Evolutionary conservation across 768 basidiomycete species (phyloP), one percentile per base, ranked within the genome.

Genomic region (Lactarius deliciosus): DNA sequence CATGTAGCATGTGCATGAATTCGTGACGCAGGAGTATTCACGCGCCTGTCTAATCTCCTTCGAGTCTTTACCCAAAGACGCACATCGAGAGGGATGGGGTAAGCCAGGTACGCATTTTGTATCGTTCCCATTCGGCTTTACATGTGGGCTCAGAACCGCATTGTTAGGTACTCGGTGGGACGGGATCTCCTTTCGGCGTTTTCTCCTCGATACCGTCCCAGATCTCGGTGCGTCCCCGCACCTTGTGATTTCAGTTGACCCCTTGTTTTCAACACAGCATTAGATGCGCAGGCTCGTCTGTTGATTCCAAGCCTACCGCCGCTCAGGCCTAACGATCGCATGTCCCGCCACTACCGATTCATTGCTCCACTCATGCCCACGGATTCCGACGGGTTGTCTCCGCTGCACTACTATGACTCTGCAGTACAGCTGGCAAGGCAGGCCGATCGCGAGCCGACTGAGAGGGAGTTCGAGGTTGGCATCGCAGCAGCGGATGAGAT

Each of bases 321-420:
- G 20, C 75, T 89, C 71, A 87, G 88, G 69, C 90, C 91, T 2
- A 87, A 90, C 74, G 81, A 82, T 5, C 86, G 90, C 69, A 88
- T 92, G 88, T 79, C 89, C 57, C 86, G 90, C 74, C 90, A 92
- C 74, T 90, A 92, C 73, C 86, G 91, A 53, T 91, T 89, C 76
- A 82, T 93, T 41, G 76, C 83, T 3, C 90, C 90, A 0, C 80
- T 93, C 2, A 64, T 85, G 75, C 50, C 78, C 73, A 77, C 75
- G 64, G 86, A 89, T 66, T 85, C 85, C 34, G 82, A 86, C 55
- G 86, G 86, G n/a, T 75, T 90, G 57, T 84, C 90, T 16, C 80
- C 85, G 0, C 74, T 92, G 63, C 88, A 91, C 74, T 88, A 88
- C 71, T 92, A 90, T 72, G 91, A 92, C 72, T 85, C 89, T 57